Evolutionary conservation across 1,139 yeast genomes (phyloP).

Genomic region (Yamadazyma songkhlaensis): DNA sequence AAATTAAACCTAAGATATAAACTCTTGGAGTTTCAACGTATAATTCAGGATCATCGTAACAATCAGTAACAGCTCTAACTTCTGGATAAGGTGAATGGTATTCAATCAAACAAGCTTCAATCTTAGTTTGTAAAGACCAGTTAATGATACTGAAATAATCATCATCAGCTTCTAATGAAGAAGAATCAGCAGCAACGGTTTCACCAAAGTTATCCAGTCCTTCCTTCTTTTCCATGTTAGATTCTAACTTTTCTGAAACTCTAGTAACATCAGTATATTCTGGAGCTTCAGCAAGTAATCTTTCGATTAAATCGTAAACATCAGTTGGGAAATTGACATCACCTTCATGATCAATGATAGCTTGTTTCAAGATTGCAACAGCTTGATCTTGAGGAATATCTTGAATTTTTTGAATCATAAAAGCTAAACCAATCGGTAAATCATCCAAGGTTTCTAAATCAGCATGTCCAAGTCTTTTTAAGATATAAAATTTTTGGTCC

Average conservation of each 20-base stretch:
- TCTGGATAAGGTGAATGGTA: constrained; percentile 61
- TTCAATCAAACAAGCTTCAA: constrained; percentile 43
- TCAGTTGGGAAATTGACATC: constrained; percentile 24
- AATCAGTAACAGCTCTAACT: constrained; percentile 54
- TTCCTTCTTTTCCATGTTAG: constrained; percentile 6
- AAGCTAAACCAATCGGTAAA: constrained; percentile 20
- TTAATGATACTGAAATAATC: constrained; percentile 10
- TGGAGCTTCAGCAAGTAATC: constrained; percentile 22
- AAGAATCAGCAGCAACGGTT: constrained; percentile 1
- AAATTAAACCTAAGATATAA: constrained; percentile 46
- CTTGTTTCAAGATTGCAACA: constrained; percentile 17
- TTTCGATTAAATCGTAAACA: constrained; percentile 21
- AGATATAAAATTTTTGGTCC: constrained; percentile 16
- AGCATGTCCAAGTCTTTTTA: constrained; percentile 17
- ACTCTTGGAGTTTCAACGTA: constrained; percentile 55
- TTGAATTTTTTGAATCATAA: constrained; percentile 22
- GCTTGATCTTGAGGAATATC: constrained; percentile 16
- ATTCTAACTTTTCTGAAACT: constrained; percentile 3
- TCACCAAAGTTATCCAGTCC: constrained; percentile 1
- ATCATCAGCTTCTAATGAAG: constrained; percentile 6
- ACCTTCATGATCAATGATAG: constrained; percentile 17
- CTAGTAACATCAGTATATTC: constrained; percentile 4
- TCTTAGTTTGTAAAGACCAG: constrained; percentile 25
- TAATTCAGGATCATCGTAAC: constrained; percentile 45
- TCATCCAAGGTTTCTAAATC: constrained; percentile 18